Percentiles rank a stretch among this genome's conserved stretches.
These are phyloP conservation scores for Quercus aquifolioides DNA, from an alignment of 306 rosid genomes.

Conservation along the genomic window DNA sequence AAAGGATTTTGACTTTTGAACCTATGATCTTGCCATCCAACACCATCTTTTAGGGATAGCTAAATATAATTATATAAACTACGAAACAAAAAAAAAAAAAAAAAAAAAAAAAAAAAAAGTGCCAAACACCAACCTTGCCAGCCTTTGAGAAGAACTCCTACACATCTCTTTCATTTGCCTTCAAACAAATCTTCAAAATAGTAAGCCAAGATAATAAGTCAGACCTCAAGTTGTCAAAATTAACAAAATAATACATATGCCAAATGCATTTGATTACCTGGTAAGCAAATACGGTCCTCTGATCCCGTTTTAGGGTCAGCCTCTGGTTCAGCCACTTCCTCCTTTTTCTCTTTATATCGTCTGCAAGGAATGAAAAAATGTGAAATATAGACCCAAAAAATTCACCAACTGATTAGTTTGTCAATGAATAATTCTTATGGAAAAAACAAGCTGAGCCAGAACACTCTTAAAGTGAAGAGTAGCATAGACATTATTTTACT, in stretches of 20 bases:
- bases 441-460: conserved; percentile 17
- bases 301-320: conserved; percentile 97
- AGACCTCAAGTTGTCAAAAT: conserved; percentile 14
- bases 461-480: conserved; percentile 6
- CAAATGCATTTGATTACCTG: conserved; percentile 52
- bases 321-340: conserved; percentile 73
- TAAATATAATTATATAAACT: conserved; percentile 3
- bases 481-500: conserved; percentile 24
- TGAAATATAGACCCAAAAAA: conserved; percentile 24
- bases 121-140: conserved; percentile 66
- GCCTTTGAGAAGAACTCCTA: conserved; percentile 97
- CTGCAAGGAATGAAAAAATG: conserved; percentile 47
- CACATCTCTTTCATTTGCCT: conserved; percentile 95
- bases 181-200: no score
- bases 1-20: no score
- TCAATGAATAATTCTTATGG: conserved; percentile 5
- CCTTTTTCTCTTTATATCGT: conserved; percentile 80
- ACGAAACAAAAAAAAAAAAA: conserved; percentile 7
- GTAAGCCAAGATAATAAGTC: conserved; percentile 16
- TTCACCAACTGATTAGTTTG: conserved; percentile 8
- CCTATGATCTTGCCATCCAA: no score
- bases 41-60: no score
- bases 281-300: conserved; percentile 97
- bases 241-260: not conserved
- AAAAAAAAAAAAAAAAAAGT: no score